phyloP scores from a whole-genome alignment of 2,329 filamentous ascomycete genomes.

The Microcera coccophila region DNA sequence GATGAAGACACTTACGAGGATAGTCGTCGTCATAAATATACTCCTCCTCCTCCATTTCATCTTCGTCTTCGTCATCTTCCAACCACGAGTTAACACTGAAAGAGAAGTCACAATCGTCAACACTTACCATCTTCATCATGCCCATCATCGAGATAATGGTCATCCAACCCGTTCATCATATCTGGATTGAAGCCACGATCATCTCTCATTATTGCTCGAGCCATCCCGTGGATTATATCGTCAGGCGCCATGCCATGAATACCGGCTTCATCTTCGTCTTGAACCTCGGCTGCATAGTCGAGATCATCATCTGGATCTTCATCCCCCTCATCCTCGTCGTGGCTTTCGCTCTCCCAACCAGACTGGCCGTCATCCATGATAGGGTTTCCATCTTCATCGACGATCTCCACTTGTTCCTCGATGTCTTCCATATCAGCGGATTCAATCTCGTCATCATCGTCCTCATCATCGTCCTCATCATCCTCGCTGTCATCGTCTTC shows the following conservation, averaged over 20 bases:
- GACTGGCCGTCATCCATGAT: slow-evolving; percentile 58
- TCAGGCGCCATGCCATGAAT: slow-evolving; percentile 39
- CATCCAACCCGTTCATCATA: slow-evolving; percentile 48
- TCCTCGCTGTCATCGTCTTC: slow-evolving; percentile 60
- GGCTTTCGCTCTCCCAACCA: slow-evolving; percentile 58
- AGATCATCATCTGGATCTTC: slow-evolving; percentile 53
- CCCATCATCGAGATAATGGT: slow-evolving; percentile 51
- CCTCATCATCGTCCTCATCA: slow-evolving; percentile 51
- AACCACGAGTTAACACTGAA: slow-evolving; percentile 5
- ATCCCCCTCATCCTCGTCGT: slow-evolving; percentile 53
- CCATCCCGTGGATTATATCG: slow-evolving; percentile 49
- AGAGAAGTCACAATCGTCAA: background rate
- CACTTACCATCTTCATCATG: slow-evolving; percentile 56
- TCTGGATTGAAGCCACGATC: slow-evolving; percentile 52
- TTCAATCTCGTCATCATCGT: slow-evolving; percentile 44
- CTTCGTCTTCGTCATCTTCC: slow-evolving; percentile 61
- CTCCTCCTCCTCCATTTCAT: slow-evolving; percentile 65
- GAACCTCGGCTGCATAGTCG: slow-evolving; percentile 52
- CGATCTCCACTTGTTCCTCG: slow-evolving; percentile 53
- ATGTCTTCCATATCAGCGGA: slow-evolving; percentile 49
- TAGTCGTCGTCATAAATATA: slow-evolving; percentile 60
- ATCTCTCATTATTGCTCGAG: slow-evolving; percentile 52
- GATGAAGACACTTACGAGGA: slow-evolving; percentile 44
- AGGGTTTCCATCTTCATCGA: slow-evolving; percentile 60
- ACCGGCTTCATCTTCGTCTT: slow-evolving; percentile 32